Conservation (phyloP, 2,329 filamentous ascomycete species). For the Berkeleyomyces basicola region DNA sequence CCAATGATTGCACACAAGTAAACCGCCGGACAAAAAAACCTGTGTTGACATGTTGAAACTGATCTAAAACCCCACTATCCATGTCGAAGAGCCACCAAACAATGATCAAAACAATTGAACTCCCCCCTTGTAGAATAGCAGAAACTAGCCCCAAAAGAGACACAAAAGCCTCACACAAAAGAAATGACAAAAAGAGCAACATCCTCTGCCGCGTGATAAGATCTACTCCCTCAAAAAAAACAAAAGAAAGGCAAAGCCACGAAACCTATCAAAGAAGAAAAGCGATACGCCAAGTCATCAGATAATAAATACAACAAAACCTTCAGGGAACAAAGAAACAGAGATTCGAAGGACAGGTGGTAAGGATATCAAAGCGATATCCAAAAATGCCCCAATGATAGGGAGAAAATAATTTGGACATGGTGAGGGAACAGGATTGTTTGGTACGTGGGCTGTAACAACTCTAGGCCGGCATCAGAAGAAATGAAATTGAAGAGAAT, state of each 20-base stretch:
- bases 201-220: not conserved
- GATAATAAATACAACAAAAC: not conserved
- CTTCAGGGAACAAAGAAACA: not conserved
- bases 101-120: not conserved
- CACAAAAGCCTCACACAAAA: not conserved
- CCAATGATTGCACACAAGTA: not conserved
- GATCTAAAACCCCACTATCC: not conserved
- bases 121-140: not conserved
- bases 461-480: not conserved
- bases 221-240: too few relatives aligned
- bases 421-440: not conserved
- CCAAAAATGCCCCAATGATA: not conserved
- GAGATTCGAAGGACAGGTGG: not conserved
- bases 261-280: not conserved
- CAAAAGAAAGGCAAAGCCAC: not conserved
- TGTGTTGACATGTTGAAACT: not conserved
- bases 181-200: not conserved
- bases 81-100: not conserved
- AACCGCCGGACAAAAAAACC: not conserved
- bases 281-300: not conserved
- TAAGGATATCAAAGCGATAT: not conserved
- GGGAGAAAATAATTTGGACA: not conserved
- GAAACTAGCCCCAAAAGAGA: not conserved
- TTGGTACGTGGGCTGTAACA: not conserved
- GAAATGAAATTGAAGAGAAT: not conserved